A percentile compares a stretch with the other conserved stretches of the same genome.
Conservation (phyloP, 164 flowering plant genomes). For the Nymphaea thermarum region DNA sequence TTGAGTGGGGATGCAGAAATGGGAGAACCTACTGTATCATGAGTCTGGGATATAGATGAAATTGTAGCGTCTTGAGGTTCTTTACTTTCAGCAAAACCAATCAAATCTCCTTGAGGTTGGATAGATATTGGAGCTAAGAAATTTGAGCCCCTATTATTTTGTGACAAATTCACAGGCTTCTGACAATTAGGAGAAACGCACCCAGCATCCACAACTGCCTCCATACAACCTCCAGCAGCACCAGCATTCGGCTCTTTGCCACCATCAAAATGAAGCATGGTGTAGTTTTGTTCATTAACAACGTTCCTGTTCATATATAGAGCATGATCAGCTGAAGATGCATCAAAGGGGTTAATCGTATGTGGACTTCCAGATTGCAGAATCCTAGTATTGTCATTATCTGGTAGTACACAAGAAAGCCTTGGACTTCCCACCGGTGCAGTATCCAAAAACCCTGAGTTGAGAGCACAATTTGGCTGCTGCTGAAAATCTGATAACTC, state of each 20-base stretch:
- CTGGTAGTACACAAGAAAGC: conserved; percentile 25
- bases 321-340: conserved; percentile 24
- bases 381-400: conserved; percentile 37
- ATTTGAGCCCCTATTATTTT: background rate
- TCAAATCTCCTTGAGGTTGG: conserved; percentile 17
- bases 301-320: conserved; percentile 20
- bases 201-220: background rate
- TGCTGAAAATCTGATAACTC: conserved; percentile 39
- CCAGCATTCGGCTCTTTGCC: background rate
- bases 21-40: conserved; percentile 15
- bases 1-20: conserved; percentile 9
- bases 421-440: conserved; percentile 40
- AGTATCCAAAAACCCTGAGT: conserved; percentile 26
- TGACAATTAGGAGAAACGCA: background rate
- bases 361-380: conserved; percentile 22
- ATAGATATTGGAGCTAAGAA: conserved; percentile 17
- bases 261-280: background rate
- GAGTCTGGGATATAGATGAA: conserved; percentile 14
- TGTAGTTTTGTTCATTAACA: conserved; percentile 15
- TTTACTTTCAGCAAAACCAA: conserved; percentile 8
- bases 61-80: conserved; percentile 14
- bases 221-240: background rate
- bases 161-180: background rate
- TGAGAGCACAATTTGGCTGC: conserved; percentile 34
- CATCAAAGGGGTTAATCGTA: conserved; percentile 36